Conservation (phyloP, 352 stramenopile species). For the Aphanomyces invadans region DNA sequence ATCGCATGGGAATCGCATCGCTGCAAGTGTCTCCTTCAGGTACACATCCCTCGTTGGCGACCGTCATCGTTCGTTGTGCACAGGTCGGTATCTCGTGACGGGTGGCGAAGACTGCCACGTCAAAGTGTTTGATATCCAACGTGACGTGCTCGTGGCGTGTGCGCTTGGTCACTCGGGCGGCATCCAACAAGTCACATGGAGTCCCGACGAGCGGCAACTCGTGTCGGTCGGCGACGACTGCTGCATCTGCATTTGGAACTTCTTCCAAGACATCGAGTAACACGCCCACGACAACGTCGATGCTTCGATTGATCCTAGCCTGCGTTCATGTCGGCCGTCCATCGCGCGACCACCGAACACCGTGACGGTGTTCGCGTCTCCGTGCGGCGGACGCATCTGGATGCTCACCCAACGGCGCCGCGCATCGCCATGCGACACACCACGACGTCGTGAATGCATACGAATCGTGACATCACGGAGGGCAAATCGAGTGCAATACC, state of each 20-base stretch:
- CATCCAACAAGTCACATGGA: constrained; percentile 77
- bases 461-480: constrained; percentile 3
- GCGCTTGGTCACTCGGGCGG: constrained; percentile 59
- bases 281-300: too few species aligned
- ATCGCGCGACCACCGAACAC: too few species aligned
- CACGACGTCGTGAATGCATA: background rate
- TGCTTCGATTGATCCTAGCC: too few species aligned
- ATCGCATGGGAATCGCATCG: constrained; percentile 36
- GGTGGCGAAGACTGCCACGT: constrained; percentile 75
- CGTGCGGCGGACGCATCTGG: too few species aligned
- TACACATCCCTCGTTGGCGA: background rate
- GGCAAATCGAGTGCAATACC: background rate
- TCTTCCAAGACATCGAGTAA: constrained; percentile 45
- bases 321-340: too few species aligned
- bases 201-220: constrained; percentile 85
- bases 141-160: constrained; percentile 41
- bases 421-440: background rate
- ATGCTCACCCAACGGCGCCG: background rate
- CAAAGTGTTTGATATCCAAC: constrained; percentile 62
- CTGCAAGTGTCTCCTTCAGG: constrained; percentile 51
- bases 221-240: constrained; percentile 84
- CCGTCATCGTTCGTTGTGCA: background rate
- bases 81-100: constrained; percentile 65
- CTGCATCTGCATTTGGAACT: constrained; percentile 89
- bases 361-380: too few species aligned